Evolutionary conservation across 495 filamentous ascomycete species (phyloP), one percentile per base, ranked within the genome.

Genomic region (Patellaria atrata): DNA sequence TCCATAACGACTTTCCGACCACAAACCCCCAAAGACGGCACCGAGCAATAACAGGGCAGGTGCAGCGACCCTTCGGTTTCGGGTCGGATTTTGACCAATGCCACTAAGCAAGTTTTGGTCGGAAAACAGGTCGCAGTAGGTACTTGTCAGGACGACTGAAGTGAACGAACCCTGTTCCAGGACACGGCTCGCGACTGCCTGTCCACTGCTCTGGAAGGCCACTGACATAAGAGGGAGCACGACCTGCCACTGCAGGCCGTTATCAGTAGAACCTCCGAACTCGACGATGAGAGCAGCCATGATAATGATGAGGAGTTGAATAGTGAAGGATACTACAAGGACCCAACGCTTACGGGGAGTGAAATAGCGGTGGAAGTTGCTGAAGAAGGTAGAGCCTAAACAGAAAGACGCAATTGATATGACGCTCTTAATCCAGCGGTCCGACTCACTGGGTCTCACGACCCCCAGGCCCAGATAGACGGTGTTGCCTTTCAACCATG

Each of bases 401-500:
- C 72, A 75, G 57, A 83, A 83, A 27, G 61, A 68, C n/a, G 52
- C 45, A 15, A 83, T 67, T 0, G 77, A 80, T 5, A 63, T 60
- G 3, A 60, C 62, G 1, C 77, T 74, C 50, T 77, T 78, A 50
- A 77, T 67, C 72, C 73, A 81, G 6, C 71, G 62, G 4, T 60
- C 65, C 0, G 61, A 66, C 17, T 58, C 61, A 6, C 46, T 43
- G 0, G 74, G 77, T 0, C 65, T 59, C 2, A 63, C 57, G 1
- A 82, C 50, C 0, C 78, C 79, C 4, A 84, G 65, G 4, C 74
- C 79, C 15, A 80, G 57, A 49, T 81, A 82, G 11, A 84, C 70
- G 0, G 79, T 81, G 53, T 84, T 84, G 16, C 56, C 56, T 58
- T 24, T 21, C 14, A 13, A 8, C 1, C 5, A 2, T 10, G 50